Percentiles rank a stretch among this genome's conserved stretches.
Evolutionary conservation across 768 basidiomycete genomes (phyloP).

Genomic region (Boletus speciosus): DNA sequence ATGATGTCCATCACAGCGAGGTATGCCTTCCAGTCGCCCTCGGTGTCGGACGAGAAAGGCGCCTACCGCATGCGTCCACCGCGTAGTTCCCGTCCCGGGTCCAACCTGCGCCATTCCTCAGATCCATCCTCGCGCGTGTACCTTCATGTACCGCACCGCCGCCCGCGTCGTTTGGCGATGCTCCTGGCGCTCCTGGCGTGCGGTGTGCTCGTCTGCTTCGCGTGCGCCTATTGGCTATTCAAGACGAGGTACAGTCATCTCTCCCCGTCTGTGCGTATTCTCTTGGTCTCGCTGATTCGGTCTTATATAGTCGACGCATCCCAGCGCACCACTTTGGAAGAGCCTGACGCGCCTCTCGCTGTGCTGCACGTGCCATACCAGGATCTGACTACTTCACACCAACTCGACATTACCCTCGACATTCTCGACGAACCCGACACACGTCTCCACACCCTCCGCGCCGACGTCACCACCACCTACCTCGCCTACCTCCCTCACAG

Average conservation of each 20-base stretch:
- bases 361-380: background rate
- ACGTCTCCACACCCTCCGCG: conserved; percentile 6
- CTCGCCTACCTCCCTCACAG: conserved; percentile 80
- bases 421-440: conserved; percentile 25
- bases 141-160: conserved; percentile 19
- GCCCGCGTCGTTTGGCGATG: conserved; percentile 37
- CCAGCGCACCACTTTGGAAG: conserved; percentile 8
- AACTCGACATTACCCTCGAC: conserved; percentile 26
- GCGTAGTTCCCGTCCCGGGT: conserved; percentile 28
- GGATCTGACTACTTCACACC: background rate
- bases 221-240: conserved; percentile 60
- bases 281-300: conserved; percentile 16
- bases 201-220: conserved; percentile 52
- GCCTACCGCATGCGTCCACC: conserved; percentile 56
- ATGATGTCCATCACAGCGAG: conserved; percentile 11
- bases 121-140: conserved; percentile 3
- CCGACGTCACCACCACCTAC: conserved; percentile 40
- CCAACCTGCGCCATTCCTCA: conserved; percentile 18
- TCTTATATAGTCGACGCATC: conserved; percentile 16
- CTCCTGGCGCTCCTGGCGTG: conserved; percentile 46
- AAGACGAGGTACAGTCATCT: conserved; percentile 52
- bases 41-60: conserved; percentile 63
- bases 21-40: conserved; percentile 48
- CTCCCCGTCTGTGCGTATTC: conserved; percentile 15
- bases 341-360: background rate